Evolutionary conservation across 164 flowering plant genomes (phyloP).

Genomic region (Saururus chinensis): DNA sequence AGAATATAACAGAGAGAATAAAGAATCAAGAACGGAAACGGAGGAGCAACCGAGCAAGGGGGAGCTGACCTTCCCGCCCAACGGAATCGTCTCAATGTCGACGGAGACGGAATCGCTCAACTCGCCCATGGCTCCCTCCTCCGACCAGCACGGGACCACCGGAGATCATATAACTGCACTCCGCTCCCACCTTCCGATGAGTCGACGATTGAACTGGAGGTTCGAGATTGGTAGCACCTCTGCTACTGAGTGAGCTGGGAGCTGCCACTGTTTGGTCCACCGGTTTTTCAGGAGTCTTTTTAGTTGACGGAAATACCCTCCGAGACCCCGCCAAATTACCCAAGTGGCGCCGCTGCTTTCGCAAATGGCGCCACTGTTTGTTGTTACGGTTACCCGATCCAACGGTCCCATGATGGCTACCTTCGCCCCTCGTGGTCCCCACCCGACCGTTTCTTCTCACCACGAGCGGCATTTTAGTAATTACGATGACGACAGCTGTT

Average conservation of each 20-base stretch:
- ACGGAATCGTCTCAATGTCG: slow-evolving; percentile 39
- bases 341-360: background rate
- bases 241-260: too few species aligned
- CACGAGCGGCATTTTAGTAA: too few species aligned
- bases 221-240: background rate
- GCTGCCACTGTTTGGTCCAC: background rate
- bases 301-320: background rate
- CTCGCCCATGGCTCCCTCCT: slow-evolving; percentile 35
- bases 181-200: too few species aligned
- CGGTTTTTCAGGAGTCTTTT: background rate
- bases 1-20: slow-evolving; percentile 1
- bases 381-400: background rate
- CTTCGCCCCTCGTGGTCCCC: too few species aligned
- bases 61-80: slow-evolving; percentile 39
- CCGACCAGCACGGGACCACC: background rate
- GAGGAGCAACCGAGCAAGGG: background rate
- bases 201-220: background rate
- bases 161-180: too few species aligned
- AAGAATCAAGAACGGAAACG: background rate
- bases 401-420: background rate
- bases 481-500: too few species aligned
- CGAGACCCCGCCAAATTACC: too few species aligned
- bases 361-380: background rate
- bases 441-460: too few species aligned
- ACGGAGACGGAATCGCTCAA: slow-evolving; percentile 46